Percentiles rank a stretch among this genome's conserved stretches.
Evolutionary conservation across 2,329 filamentous ascomycete species (phyloP).

Genomic region (Metarhizium album): DNA sequence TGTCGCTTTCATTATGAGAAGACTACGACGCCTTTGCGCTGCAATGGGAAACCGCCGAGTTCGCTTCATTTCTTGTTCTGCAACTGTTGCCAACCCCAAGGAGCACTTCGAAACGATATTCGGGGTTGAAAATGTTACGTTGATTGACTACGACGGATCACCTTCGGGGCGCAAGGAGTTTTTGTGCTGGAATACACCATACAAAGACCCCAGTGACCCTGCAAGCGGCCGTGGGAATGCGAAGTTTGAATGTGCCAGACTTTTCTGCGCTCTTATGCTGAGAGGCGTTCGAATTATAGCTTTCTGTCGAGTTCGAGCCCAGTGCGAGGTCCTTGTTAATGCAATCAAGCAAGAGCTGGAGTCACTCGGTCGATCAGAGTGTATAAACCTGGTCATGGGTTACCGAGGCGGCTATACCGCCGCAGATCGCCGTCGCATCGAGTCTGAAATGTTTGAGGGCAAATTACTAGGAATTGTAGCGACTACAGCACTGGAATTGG

Average conservation of each 20-base stretch:
- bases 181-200: conserved; percentile 95
- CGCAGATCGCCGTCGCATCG: conserved; percentile 78
- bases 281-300: conserved; percentile 86
- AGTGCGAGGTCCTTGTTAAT: conserved; percentile 75
- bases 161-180: conserved; percentile 88
- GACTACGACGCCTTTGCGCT: conserved; percentile 77
- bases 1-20: conserved; percentile 87
- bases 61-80: conserved; percentile 91
- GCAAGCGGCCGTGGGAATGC: conserved; percentile 76
- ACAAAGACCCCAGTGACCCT: conserved; percentile 78
- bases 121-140: conserved; percentile 65
- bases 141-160: conserved; percentile 87
- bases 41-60: conserved; percentile 77
- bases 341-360: conserved; percentile 71
- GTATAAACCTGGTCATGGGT: conserved; percentile 75
- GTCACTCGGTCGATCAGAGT: conserved; percentile 61
- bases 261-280: conserved; percentile 84
- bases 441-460: conserved; percentile 94
- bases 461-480: conserved; percentile 88
- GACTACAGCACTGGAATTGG: conserved; percentile 84
- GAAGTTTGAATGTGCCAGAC: conserved; percentile 72
- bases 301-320: conserved; percentile 78
- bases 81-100: conserved; percentile 86
- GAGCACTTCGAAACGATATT: conserved; percentile 94
- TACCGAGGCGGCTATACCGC: conserved; percentile 93